These are phyloP conservation scores for Radiomyces spectabilis DNA, from an alignment of 192 early-diverging fungal genomes.

Conservation along the genomic window DNA sequence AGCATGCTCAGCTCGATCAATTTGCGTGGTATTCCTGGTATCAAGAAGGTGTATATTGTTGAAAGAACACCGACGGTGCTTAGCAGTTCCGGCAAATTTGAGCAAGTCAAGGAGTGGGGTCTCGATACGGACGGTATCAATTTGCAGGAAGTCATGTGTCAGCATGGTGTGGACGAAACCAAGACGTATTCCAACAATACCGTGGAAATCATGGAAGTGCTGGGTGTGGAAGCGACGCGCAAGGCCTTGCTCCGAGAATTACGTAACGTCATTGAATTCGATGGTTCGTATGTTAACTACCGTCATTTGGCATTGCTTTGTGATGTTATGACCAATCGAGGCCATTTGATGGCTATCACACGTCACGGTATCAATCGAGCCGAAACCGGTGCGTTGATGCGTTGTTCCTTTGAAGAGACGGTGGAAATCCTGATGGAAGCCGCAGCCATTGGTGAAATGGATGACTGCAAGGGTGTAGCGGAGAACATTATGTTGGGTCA, in stretches of 20 bases:
- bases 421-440: slow-evolving; percentile 98
- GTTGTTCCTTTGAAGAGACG: slow-evolving; percentile 97
- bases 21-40: slow-evolving; percentile 83
- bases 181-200: slow-evolving; percentile 88
- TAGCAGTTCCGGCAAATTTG: slow-evolving; percentile 57
- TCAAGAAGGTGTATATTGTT: slow-evolving; percentile 78
- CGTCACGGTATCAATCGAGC: slow-evolving; percentile 97
- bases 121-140: slow-evolving; percentile 95
- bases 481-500: slow-evolving; percentile 98
- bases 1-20: slow-evolving; percentile 82
- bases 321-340: slow-evolving; percentile 94
- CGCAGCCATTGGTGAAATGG: slow-evolving; percentile 81
- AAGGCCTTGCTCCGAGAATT: slow-evolving; percentile 83
- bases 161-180: slow-evolving; percentile 72
- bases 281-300: slow-evolving; percentile 98
- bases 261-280: slow-evolving; percentile 89
- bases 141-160: slow-evolving; percentile 76
- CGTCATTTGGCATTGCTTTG: slow-evolving; percentile 91
- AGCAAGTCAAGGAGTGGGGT: slow-evolving; percentile 58
- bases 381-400: slow-evolving; percentile 88
- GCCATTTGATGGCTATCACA: slow-evolving; percentile 92
- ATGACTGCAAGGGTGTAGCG: slow-evolving; percentile 94
- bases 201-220: slow-evolving; percentile 85
- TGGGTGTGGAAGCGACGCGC: slow-evolving; percentile 97
- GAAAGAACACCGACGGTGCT: slow-evolving; percentile 42